Conservation (phyloP, 176 grass and related monocot species). For the Miscanthus lutarioriparius region DNA sequence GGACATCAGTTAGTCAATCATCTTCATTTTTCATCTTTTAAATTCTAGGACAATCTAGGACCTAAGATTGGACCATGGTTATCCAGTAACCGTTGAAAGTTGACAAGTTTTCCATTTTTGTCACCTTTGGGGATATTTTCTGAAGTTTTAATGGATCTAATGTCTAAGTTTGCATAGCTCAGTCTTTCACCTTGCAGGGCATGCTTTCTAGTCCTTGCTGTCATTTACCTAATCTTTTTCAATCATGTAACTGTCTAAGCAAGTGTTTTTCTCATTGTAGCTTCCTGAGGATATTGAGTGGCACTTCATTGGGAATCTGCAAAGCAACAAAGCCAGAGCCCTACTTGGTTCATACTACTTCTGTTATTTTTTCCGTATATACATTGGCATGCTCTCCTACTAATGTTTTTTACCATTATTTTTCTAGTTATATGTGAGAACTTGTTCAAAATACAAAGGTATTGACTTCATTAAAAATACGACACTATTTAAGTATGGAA, state of each 20-base stretch:
- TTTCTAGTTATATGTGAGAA: neutral
- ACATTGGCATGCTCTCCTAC: neutral
- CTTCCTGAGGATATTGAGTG: constrained; percentile 92
- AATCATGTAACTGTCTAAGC: constrained; percentile 15
- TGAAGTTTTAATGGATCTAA: neutral
- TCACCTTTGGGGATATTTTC: neutral
- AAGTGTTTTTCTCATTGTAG: constrained; percentile 49
- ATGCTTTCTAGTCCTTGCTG: neutral
- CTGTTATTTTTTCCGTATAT: neutral
- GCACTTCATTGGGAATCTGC: constrained; percentile 95
- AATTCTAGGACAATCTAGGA: neutral
- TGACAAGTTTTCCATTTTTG: neutral
- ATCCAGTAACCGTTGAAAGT: neutral
- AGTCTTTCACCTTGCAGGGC: too few species aligned
- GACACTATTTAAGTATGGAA: neutral
- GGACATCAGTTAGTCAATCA: neutral
- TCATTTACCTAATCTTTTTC: neutral
- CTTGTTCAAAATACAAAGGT: neutral
- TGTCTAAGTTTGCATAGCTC: constrained; percentile 4
- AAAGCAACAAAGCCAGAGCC: constrained; percentile 89
- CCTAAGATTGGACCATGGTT: neutral
- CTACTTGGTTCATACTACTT: constrained; percentile 56
- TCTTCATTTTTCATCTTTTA: neutral
- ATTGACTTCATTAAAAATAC: neutral
- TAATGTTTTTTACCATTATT: neutral